Evolutionary conservation across 352 stramenopile genomes (phyloP).

Genomic region (Globisporangium takayamanum): DNA sequence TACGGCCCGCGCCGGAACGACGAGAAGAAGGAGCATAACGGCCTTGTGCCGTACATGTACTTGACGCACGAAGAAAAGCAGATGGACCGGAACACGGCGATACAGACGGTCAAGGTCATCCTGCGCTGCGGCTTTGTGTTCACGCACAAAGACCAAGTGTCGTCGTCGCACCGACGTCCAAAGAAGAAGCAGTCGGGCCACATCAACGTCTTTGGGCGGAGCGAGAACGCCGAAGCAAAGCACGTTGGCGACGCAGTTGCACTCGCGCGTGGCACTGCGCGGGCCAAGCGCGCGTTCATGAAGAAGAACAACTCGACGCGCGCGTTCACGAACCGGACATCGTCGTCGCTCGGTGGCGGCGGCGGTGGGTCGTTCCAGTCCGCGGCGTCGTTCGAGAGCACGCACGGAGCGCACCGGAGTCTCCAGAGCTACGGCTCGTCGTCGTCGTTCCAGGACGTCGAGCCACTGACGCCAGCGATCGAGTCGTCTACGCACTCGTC

Average conservation of each 20-base stretch:
- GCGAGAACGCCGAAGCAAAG: slow-evolving; percentile 48
- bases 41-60: slow-evolving; percentile 75
- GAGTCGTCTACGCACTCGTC: slow-evolving; percentile 10
- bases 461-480: slow-evolving; percentile 4
- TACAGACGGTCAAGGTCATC: slow-evolving; percentile 79
- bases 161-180: slow-evolving; percentile 14
- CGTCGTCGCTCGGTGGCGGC: slow-evolving; percentile 1
- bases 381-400: slow-evolving; percentile 6
- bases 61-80: slow-evolving; percentile 73
- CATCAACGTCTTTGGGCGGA: slow-evolving; percentile 55
- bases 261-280: slow-evolving; percentile 32
- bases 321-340: slow-evolving; percentile 11
- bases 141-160: slow-evolving; percentile 51
- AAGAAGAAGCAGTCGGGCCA: slow-evolving; percentile 36
- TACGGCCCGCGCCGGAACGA: slow-evolving; percentile 63
- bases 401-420: neutral
- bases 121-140: slow-evolving; percentile 65
- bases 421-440: slow-evolving; percentile 6
- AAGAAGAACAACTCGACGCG: slow-evolving; percentile 17
- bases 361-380: slow-evolving; percentile 2
- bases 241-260: slow-evolving; percentile 50
- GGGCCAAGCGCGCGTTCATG: slow-evolving; percentile 61
- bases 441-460: slow-evolving; percentile 6
- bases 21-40: slow-evolving; percentile 63
- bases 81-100: slow-evolving; percentile 81